Conservation (phyloP, 192 early-diverging fungal genomes). For the Rhizoclosmatium globosum region DNA sequence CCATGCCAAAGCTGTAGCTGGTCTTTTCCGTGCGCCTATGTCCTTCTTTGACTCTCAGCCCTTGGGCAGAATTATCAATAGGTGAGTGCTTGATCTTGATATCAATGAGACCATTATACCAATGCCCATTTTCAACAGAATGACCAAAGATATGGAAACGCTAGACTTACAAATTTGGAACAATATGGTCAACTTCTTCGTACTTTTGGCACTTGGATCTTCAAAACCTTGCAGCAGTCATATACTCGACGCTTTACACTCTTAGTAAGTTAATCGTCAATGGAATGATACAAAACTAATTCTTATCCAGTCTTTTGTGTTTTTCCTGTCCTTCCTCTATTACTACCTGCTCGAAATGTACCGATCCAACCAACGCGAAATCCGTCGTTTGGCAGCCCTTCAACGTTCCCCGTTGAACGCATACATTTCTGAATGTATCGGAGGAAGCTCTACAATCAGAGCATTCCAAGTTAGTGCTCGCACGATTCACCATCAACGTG, state of each 20-base stretch:
- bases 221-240: not conserved
- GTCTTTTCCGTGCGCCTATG: conserved; percentile 61
- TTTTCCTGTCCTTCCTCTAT: conserved; percentile 35
- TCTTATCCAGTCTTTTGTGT: conserved; percentile 11
- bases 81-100: conserved; percentile 56
- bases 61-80: conserved; percentile 70
- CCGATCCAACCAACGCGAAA: conserved; percentile 47
- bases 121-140: too few species aligned
- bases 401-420: conserved; percentile 74
- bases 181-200: conserved; percentile 53
- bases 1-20: conserved; percentile 55
- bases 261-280: not conserved
- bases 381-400: conserved; percentile 78
- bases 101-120: not conserved
- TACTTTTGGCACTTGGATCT: conserved; percentile 51
- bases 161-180: conserved; percentile 64
- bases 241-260: conserved; percentile 8
- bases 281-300: not conserved
- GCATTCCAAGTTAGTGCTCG: conserved; percentile 59
- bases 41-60: conserved; percentile 68
- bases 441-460: conserved; percentile 73
- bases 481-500: conserved; percentile 33
- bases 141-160: conserved; percentile 56
- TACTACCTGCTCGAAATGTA: conserved; percentile 46
- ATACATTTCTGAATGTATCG: conserved; percentile 69